Base-by-base conservation (phyloP, 1,284 basidiomycete genomes). In the Cryptococcus depauperatus region DNA sequence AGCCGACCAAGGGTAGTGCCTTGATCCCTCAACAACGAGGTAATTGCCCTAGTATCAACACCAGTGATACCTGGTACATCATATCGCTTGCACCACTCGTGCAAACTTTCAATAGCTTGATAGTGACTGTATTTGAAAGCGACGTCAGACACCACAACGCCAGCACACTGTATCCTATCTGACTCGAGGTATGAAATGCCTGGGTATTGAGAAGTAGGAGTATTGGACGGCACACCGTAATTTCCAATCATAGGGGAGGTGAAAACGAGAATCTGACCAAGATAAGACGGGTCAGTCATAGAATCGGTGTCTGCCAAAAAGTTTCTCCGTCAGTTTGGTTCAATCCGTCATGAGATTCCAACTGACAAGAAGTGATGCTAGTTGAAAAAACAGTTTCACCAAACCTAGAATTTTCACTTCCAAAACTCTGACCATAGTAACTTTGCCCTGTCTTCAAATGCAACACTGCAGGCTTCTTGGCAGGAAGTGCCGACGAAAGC, bases 341-440 rank as follows among this genome's bases (percentile, higher is more conserved):
- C n/a, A n/a, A n/a, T n/a, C n/a, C n/a, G 43, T 35, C 3, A 22
- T 3, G 23, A 5, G 19, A 25, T 23, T 21, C 37, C 23, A 0
- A 73, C 83, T 58, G 54, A 88, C 87, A 98, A 44, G 90, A 95
- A 6, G 95, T 99, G 69, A 98, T 98, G 43, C 89, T 92, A 28
- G 93, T 99, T 21, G 90, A 93, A 73, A 99, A 99, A 25, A 99
- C 93, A 3, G 93, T 95, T 76, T 99, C 93, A 51, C 95, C 95
- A 73, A 81, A 98, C 48, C 83, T 81, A 62, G 86, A 91, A 62
- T 78, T 82, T 37, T 83, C 82, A 19, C 88, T 83, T 53, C 93
- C 93, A 69, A 99, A 98, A 11, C 84, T 85, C 42, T 80, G 79
- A 32, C 95, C 93, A 46, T 76, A 66, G 77, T 95, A 98, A 11